Evolutionary conservation across 208 protist species (phyloP).

Genomic region (Lotmaria passim): DNA sequence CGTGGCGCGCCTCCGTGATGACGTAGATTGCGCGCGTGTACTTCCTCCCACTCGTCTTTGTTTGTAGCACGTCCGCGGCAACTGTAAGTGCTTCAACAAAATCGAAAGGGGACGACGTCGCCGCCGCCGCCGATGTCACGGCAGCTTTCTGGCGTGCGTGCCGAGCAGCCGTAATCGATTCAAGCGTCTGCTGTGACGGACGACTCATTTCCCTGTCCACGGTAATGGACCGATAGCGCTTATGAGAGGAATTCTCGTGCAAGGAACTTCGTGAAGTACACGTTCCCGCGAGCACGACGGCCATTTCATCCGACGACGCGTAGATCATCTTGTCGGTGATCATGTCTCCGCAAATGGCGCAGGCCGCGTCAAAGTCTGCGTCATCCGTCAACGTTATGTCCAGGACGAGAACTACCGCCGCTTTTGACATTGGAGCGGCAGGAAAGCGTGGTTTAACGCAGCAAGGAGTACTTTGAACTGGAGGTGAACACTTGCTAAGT

Average conservation of each 20-base stretch:
- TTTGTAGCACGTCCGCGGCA: conserved; percentile 73
- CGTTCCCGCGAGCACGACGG: conserved; percentile 69
- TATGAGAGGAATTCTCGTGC: conserved; percentile 4
- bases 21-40: conserved; percentile 86
- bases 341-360: conserved; percentile 39
- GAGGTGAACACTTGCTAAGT: too few relatives aligned
- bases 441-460: too few relatives aligned
- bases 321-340: conserved; percentile 56
- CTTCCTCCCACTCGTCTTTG: conserved; percentile 46
- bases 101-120: conserved; percentile 29
- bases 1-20: conserved; percentile 79
- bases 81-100: conserved; percentile 89
- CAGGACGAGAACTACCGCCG: conserved; percentile 53
- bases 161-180: conserved; percentile 2
- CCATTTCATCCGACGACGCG: conserved; percentile 67
- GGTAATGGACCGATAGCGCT: conserved; percentile 32
- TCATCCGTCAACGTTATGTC: conserved; percentile 42
- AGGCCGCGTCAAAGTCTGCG: conserved; percentile 27
- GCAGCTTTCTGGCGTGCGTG: not conserved
- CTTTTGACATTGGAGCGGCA: conserved; percentile 28
- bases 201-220: conserved; percentile 15
- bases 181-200: conserved; percentile 15
- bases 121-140: conserved; percentile 4
- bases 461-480: too few relatives aligned
- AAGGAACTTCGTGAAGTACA: conserved; percentile 44